Percentiles rank a stretch among this genome's conserved stretches.
These are phyloP conservation scores for Sporothrix inflata DNA, from an alignment of 2,329 filamentous ascomycete genomes.

Conservation along the genomic window DNA sequence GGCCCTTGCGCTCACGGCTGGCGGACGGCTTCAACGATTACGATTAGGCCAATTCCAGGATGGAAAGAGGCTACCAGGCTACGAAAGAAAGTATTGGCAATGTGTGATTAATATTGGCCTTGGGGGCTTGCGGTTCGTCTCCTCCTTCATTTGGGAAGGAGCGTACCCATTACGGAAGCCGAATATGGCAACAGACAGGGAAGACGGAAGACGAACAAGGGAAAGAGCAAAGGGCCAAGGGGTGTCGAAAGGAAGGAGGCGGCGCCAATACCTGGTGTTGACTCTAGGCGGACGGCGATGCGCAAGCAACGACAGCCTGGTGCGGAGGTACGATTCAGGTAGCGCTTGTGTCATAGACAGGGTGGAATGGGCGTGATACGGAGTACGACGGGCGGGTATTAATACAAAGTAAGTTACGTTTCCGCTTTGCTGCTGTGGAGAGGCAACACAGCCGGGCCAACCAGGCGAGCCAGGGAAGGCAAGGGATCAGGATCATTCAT, in stretches of 20 bases:
- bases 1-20: slow-evolving; percentile 21
- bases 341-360: slow-evolving; percentile 21
- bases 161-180: neutral
- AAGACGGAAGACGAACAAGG: neutral
- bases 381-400: neutral
- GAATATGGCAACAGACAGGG: neutral
- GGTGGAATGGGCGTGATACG: neutral
- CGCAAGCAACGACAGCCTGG: slow-evolving; percentile 9
- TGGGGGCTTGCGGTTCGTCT: slow-evolving; percentile 6
- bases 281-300: slow-evolving; percentile 7
- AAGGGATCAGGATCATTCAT: slow-evolving; percentile 8
- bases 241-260: neutral
- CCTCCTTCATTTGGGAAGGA: slow-evolving; percentile 18
- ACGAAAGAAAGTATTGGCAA: neutral
- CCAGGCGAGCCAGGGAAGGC: neutral
- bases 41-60: slow-evolving; percentile 10
- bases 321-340: slow-evolving; percentile 12
- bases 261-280: slow-evolving; percentile 4
- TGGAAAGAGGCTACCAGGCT: neutral
- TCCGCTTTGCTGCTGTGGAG: neutral
- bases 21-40: slow-evolving; percentile 4
- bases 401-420: neutral
- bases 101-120: slow-evolving; percentile 18
- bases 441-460: slow-evolving; percentile 5
- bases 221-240: slow-evolving; percentile 2